Evolutionary conservation across 176 grass and related monocot genomes (phyloP), one percentile per base, ranked within the genome.

Genomic region (Triticum timopheevii): DNA sequence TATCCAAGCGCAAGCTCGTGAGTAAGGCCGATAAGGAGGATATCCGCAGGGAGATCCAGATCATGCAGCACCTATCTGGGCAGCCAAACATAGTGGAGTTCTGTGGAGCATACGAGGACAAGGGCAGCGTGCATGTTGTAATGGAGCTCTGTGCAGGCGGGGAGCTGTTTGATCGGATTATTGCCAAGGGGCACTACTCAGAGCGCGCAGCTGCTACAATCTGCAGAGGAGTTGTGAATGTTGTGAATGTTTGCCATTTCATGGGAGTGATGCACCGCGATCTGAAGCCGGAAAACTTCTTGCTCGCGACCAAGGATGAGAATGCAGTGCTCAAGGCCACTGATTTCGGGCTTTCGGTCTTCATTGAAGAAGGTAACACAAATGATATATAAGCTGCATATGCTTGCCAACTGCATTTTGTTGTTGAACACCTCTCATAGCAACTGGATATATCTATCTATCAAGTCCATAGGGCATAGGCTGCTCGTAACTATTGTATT

Each of bases 241-340:
- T 99, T 73, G 97, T 99, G 42, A 90, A 94, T 80, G 90, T 88
- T 61, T 99, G 97, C 77, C 97, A 99, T 80, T 99, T 99, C 83
- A 99, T 99, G 97, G 97, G 97, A 36, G 97, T 96, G 85, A 93
- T 99, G 94, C 97, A 99, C 63, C 91, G 97, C 61, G 97, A 99
- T 73, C 83, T 99, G 30, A 99, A 99, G 68, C 97, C 97, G 1
- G 97, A 99, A 80, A 99, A 99, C 68, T 99, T 99, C 77, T 93
- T 99, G 83, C 88, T 99, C 5, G 97, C 97, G 0, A 99, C 94
- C 36, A 99, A 94, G 85, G 89, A 94, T 27, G 97, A 96, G 82
- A 85, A 90, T 80, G 97, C 97, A 11, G 96, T 99, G 92, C 90
- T 99, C 59, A 99, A 99, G 85, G 89, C 97, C 10, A 99, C 97